A percentile compares a stretch with the other conserved stretches of the same genome.
phyloP scores from a whole-genome alignment of 2,329 filamentous ascomycete genomes.

The Aspergillus sp. region DNA sequence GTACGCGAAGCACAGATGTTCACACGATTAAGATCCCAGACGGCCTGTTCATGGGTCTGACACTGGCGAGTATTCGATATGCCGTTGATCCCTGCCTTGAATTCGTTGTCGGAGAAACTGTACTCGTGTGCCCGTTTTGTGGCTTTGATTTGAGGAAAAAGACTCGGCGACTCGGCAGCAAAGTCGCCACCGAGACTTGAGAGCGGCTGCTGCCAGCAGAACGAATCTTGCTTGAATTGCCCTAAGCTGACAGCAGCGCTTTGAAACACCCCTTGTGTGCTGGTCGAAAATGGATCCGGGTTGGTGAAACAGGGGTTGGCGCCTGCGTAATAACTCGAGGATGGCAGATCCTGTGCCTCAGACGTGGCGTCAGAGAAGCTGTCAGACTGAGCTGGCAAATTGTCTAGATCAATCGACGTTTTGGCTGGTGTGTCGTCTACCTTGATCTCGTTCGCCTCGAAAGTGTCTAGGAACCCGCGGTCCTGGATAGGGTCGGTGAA shows the following conservation, averaged over 20 bases:
- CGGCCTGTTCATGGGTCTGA: slow-evolving; percentile 30
- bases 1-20: slow-evolving; percentile 24
- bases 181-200: slow-evolving; percentile 6
- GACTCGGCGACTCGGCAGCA: not conserved
- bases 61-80: slow-evolving; percentile 22
- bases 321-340: slow-evolving; percentile 3
- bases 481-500: slow-evolving; percentile 20
- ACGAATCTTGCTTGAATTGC: slow-evolving; percentile 9
- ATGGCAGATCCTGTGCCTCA: slow-evolving; percentile 1
- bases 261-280: not conserved
- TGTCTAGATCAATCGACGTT: slow-evolving; percentile 9
- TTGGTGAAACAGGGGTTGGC: not conserved
- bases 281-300: not conserved
- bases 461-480: slow-evolving; percentile 17
- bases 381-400: not conserved
- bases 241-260: slow-evolving; percentile 6
- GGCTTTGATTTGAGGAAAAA: slow-evolving; percentile 4
- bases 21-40: slow-evolving; percentile 30
- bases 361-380: slow-evolving; percentile 6
- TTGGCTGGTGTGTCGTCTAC: not conserved
- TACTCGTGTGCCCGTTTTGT: slow-evolving; percentile 10
- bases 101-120: slow-evolving; percentile 8
- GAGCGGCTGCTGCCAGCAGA: slow-evolving; percentile 18
- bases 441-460: slow-evolving; percentile 13
- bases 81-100: not conserved